Conservation (phyloP, 108 stramenopile species). For the Thalassiosira profunda region DNA sequence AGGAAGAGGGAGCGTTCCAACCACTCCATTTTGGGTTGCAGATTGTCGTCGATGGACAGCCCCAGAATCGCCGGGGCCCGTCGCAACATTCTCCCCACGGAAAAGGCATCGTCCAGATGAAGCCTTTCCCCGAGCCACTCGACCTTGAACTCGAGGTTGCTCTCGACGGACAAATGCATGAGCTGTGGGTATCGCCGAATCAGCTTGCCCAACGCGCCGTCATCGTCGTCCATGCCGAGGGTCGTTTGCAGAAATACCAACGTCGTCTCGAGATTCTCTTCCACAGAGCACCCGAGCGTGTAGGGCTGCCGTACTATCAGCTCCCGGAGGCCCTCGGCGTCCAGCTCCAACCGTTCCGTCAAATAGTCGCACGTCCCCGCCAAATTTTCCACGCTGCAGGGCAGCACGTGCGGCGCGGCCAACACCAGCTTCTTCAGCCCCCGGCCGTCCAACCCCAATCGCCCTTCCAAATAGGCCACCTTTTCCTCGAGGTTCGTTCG, state of each 20-base stretch:
- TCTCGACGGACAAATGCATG: neutral
- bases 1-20: neutral
- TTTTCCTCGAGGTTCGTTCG: neutral
- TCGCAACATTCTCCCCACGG: neutral
- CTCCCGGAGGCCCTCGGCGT: neutral
- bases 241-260: neutral
- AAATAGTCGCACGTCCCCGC: neutral
- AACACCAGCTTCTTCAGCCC: neutral
- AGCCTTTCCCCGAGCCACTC: neutral
- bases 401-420: neutral
- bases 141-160: neutral
- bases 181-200: neutral
- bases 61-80: neutral
- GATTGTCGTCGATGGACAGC: neutral
- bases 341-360: neutral
- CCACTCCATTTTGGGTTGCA: neutral
- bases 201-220: neutral
- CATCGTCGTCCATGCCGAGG: neutral
- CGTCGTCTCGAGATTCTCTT: constrained; percentile 3
- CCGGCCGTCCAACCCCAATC: neutral
- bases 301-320: neutral
- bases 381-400: neutral
- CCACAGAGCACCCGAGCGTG: neutral
- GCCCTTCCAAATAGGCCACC: neutral
- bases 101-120: neutral